These are phyloP conservation scores for Pueraria montana DNA, from an alignment of 306 rosid genomes.

Conservation along the genomic window DNA sequence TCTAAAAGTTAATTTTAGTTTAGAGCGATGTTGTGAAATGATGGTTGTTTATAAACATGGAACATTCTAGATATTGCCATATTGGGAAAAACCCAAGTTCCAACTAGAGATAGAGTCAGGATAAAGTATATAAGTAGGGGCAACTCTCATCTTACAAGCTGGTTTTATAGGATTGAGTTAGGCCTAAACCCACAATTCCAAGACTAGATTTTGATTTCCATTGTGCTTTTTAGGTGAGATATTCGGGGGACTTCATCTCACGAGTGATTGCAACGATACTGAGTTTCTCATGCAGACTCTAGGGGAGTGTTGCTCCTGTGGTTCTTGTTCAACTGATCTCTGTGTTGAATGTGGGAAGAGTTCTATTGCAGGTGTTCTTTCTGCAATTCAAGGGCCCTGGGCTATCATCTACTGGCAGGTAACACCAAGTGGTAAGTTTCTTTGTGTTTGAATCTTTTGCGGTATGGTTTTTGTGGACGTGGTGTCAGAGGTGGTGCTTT, in stretches of 20 bases:
- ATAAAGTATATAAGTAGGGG: too few relatives aligned
- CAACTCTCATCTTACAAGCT: too few relatives aligned
- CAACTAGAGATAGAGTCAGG: too few relatives aligned
- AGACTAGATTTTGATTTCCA: background rate
- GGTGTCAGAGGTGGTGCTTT: conserved; percentile 36
- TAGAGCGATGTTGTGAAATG: too few relatives aligned
- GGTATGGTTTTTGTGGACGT: background rate
- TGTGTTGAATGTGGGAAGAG: conserved; percentile 52
- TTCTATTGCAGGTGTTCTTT: conserved; percentile 67
- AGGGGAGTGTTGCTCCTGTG: conserved; percentile 63
- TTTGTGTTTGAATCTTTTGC: conserved; percentile 14
- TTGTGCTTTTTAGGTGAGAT: conserved; percentile 73
- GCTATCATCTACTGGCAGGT: conserved; percentile 97
- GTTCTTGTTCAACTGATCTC: conserved; percentile 42
- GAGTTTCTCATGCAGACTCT: conserved; percentile 78
- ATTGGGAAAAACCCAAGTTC: too few relatives aligned
- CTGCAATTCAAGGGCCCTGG: conserved; percentile 91
- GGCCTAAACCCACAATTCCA: too few relatives aligned
- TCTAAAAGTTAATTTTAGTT: too few relatives aligned
- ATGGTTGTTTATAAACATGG: too few relatives aligned
- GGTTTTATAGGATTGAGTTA: too few relatives aligned
- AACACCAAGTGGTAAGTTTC: conserved; percentile 83
- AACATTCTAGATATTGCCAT: too few relatives aligned
- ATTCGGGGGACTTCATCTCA: conserved; percentile 76
- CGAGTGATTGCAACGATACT: conserved; percentile 72